Conservation (phyloP, 495 filamentous ascomycete genomes). For the Letharia lupina region DNA sequence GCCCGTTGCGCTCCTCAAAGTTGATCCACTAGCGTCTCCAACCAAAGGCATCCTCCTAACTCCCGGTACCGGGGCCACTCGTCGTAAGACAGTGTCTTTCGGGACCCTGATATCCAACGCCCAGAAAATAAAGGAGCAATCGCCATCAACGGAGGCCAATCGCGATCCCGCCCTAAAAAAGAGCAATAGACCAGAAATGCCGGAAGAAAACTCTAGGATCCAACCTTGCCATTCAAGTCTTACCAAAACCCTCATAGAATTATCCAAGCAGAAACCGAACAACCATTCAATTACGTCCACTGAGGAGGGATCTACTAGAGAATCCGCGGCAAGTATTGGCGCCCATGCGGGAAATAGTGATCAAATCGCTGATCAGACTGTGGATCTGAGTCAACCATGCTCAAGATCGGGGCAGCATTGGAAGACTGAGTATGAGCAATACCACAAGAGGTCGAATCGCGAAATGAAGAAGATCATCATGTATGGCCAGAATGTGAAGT, state of each 20-base stretch:
- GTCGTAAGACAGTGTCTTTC: conserved; percentile 88
- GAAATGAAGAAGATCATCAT: conserved; percentile 73
- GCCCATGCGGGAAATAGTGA: conserved; percentile 28
- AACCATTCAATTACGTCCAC: conserved; percentile 8
- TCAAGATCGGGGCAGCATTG: conserved; percentile 87
- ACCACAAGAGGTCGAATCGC: conserved; percentile 67
- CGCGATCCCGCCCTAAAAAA: conserved; percentile 9
- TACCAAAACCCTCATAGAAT: conserved; percentile 28
- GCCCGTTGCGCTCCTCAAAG: neutral
- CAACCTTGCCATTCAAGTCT: conserved; percentile 24
- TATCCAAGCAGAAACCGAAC: conserved; percentile 12
- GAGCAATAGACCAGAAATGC: conserved; percentile 23
- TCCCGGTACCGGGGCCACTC: conserved; percentile 68
- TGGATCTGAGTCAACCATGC: conserved; percentile 70
- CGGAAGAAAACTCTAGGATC: conserved; percentile 22
- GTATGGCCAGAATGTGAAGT: conserved; percentile 76
- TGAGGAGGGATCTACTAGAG: conserved; percentile 3
- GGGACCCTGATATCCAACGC: conserved; percentile 43
- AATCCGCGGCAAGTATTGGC: neutral
- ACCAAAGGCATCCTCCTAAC: conserved; percentile 81
- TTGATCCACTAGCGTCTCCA: conserved; percentile 46
- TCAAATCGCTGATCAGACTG: conserved; percentile 47
- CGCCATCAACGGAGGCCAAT: conserved; percentile 30
- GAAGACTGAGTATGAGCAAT: conserved; percentile 82
- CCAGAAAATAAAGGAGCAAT: conserved; percentile 7